Conservation (phyloP, 768 basidiomycete species). For the Phylloporus arenicola region DNA sequence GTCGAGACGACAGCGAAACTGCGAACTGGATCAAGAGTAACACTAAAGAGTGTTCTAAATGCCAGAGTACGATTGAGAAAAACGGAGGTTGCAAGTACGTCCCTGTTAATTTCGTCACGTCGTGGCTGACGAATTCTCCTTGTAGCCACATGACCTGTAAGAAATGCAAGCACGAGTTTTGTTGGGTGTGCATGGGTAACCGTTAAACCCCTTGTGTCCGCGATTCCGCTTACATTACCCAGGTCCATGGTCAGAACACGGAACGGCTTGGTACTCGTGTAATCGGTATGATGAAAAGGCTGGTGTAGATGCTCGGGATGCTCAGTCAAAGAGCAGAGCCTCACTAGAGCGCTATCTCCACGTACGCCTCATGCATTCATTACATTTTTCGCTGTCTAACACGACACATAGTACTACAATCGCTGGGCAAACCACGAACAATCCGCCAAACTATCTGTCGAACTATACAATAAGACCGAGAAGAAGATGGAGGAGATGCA, state of each 20-base stretch:
- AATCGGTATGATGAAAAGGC: constrained; percentile 94
- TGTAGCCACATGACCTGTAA: constrained; percentile 98
- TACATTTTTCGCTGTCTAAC: not conserved
- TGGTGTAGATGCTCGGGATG: constrained; percentile 83
- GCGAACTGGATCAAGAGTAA: constrained; percentile 99
- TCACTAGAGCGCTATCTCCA: constrained; percentile 95
- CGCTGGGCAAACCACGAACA: constrained; percentile 99
- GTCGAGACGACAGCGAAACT: constrained; percentile 95
- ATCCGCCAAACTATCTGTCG: constrained; percentile 92
- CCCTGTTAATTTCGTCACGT: constrained; percentile 33
- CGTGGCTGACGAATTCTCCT: constrained; percentile 9
- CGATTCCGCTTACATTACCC: constrained; percentile 19
- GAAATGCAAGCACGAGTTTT: constrained; percentile 98
- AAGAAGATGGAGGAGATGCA: constrained; percentile 99
- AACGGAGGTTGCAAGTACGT: constrained; percentile 99
- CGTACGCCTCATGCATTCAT: constrained; percentile 42
- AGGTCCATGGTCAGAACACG: constrained; percentile 97
- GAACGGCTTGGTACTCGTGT: constrained; percentile 96
- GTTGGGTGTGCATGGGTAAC: constrained; percentile 98
- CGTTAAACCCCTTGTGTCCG: constrained; percentile 15
- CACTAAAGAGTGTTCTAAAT: constrained; percentile 96
- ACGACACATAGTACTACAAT: constrained; percentile 81
- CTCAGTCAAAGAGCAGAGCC: constrained; percentile 84
- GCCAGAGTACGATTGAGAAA: constrained; percentile 99
- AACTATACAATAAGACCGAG: constrained; percentile 92